Base-by-base conservation (phyloP, 495 filamentous ascomycete genomes). In the Talaromyces stipitatus region DNA sequence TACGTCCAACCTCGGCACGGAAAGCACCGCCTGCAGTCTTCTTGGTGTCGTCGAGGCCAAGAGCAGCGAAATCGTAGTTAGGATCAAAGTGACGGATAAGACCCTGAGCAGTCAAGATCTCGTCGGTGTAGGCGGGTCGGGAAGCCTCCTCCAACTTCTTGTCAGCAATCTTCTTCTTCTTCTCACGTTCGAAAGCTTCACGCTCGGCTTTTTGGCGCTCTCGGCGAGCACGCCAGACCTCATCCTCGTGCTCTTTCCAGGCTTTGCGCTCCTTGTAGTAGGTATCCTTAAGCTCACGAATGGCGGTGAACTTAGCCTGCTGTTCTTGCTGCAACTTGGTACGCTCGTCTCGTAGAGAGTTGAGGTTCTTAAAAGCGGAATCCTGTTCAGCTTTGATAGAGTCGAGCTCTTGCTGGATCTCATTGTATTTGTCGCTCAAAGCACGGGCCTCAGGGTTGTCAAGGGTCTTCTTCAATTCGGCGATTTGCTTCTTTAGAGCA, bases 381-480 rank as follows among this genome's bases (percentile, higher is more conserved):
- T 97, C 90, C 69, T 96, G 89, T 74, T 96, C 88, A 23, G 85
- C 88, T 76, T 91, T 95, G 74, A 99, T 86, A 47, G 69, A 72
- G 63, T 96, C 90, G 50, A 97, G 78, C 76, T 99, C 90, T 63
- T 83, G 84, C 73, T 90, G 85, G 62, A 95, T 79, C 63, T 81
- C 84, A 59, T 82, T 82, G 73, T 92, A 97, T 65, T 85, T 81
- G 52, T 97, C 90, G 66, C 82, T 88, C 28, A 97, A 75, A 1
- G 88, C 88, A 76, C 90, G 91, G 54, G 88, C 80, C 69, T 96
- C 92, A n/a, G 95, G 90, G 71, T 96, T 89, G 59, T 95, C 91
- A 64, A 96, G 78, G 54, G 77, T 80, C 68, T 95, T 94, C 66
- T 86, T 87, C 62, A 95, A 82, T 58, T 88, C 85, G 54, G 91